These are phyloP conservation scores for Xerocomellus chrysenteron DNA, from an alignment of 768 basidiomycete genomes.

Conservation along the genomic window DNA sequence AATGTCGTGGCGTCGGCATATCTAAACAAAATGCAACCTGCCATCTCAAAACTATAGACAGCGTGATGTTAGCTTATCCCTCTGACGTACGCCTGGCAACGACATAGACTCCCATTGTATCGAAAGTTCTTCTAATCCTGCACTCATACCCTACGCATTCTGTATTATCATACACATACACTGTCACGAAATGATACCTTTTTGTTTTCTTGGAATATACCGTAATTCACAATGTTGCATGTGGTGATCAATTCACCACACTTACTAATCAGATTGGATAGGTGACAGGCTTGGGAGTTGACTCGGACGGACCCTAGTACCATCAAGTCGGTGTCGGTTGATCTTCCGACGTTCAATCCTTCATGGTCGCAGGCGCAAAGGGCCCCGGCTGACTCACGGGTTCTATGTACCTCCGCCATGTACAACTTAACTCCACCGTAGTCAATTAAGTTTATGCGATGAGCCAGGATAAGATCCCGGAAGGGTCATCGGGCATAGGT, in stretches of 20 bases:
- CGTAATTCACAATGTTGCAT: background rate
- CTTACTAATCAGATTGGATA: background rate
- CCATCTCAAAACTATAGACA: constrained; percentile 44
- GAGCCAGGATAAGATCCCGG: background rate
- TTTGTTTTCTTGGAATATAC: constrained; percentile 5
- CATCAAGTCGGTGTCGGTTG: background rate
- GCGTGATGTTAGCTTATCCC: background rate
- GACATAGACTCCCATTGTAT: constrained; percentile 25
- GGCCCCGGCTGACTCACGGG: background rate
- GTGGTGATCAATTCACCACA: too few relatives aligned
- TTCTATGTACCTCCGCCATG: background rate
- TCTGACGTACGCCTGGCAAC: constrained; percentile 12
- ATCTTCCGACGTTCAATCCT: background rate
- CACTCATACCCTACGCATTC: constrained; percentile 20
- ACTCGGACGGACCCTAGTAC: background rate
- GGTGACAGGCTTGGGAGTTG: constrained; percentile 1
- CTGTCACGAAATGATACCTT: constrained; percentile 2
- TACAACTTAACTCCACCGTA: background rate
- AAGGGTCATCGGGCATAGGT: background rate
- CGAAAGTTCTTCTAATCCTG: constrained; percentile 17
- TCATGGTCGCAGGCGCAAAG: background rate
- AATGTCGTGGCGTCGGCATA: constrained; percentile 64
- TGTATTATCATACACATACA: constrained; percentile 22
- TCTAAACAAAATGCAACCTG: constrained; percentile 73
- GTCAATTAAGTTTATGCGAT: background rate